Evolutionary conservation across 2,329 filamentous ascomycete species (phyloP), one percentile per base, ranked within the genome.

Genomic region (Ascochyta koolunga): DNA sequence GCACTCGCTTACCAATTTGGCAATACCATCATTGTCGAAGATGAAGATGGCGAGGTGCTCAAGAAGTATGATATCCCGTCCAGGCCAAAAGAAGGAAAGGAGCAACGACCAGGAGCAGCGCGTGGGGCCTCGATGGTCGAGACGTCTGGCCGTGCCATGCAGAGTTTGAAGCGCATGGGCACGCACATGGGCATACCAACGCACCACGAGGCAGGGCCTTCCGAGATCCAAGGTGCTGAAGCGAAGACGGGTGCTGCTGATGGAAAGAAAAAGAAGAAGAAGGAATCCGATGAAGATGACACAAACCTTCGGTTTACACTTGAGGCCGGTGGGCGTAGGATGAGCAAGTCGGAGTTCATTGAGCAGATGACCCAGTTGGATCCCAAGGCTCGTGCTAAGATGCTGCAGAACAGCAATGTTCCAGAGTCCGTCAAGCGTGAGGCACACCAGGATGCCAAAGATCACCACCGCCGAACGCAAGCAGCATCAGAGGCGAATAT

Each of bases 21-120:
- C 59, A 93, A 91, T 70, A 93, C 90, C 78, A 91, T 96, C 60
- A 93, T 96, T 69, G 89, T 96, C 15, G 90, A 96, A 76, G 90
- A 96, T 58, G 89, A 90, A 72, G 88, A 93, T 64, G 90, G 90
- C 37, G 91, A 96, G 71, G 91, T 96, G 27, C 84, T 96, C 70
- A 93, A 93, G 78, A 88, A 90, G 51, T 93, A 92, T 69, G 87
- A 93, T 59, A 82, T 93, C 24, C 87, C 89, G 1, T 77, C 81
- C 0, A 75, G 83, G 4, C 62, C 68, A 22, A 84, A 72, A 57
- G 60, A 62, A 58, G 18, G 33, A 13, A 63, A 62, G 33, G 59
- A 63, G 9, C 60, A 65, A 40, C 71, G 69, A 19, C 70, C 70
- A 21, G 63, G 56, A 11, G 49, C 63, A 11, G 59, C 67, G 24